Percentiles rank a stretch among this genome's conserved stretches.
Conservation (phyloP, 768 basidiomycete genomes). For the Lyophyllum shimeji region DNA sequence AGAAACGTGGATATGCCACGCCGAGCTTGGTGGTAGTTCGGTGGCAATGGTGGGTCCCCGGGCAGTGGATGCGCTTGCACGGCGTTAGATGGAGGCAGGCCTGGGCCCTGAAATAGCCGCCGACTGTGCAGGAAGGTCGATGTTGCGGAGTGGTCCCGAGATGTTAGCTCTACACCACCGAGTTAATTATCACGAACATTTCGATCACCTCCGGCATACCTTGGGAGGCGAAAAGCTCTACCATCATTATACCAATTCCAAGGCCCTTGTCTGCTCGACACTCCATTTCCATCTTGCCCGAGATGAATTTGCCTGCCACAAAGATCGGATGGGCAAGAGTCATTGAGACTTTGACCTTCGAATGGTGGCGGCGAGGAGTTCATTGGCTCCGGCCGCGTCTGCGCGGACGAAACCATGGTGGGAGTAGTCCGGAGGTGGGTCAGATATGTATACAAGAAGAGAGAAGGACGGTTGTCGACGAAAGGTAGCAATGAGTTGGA, state of each 20-base stretch:
- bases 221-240: conserved; percentile 75
- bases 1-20: conserved; percentile 77
- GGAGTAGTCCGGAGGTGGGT: neutral
- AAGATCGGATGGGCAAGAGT: conserved; percentile 58
- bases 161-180: conserved; percentile 59
- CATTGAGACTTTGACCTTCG: conserved; percentile 73
- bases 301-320: conserved; percentile 64
- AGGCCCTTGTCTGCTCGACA: conserved; percentile 73
- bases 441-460: neutral
- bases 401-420: conserved; percentile 13
- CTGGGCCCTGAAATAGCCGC: conserved; percentile 78
- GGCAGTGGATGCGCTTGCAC: conserved; percentile 62
- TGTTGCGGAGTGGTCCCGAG: conserved; percentile 78
- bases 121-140: conserved; percentile 72
- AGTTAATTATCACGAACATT: neutral
- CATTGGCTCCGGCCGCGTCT: conserved; percentile 59
- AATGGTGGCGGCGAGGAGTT: conserved; percentile 77
- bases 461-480: neutral
- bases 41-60: conserved; percentile 61
- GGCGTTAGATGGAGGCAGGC: conserved; percentile 81
- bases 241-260: conserved; percentile 73
- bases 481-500: neutral
- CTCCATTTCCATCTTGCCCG: conserved; percentile 81
- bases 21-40: conserved; percentile 69
- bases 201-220: conserved; percentile 36